phyloP scores from a whole-genome alignment of 495 filamentous ascomycete genomes.

The Penicillium paradoxum region DNA sequence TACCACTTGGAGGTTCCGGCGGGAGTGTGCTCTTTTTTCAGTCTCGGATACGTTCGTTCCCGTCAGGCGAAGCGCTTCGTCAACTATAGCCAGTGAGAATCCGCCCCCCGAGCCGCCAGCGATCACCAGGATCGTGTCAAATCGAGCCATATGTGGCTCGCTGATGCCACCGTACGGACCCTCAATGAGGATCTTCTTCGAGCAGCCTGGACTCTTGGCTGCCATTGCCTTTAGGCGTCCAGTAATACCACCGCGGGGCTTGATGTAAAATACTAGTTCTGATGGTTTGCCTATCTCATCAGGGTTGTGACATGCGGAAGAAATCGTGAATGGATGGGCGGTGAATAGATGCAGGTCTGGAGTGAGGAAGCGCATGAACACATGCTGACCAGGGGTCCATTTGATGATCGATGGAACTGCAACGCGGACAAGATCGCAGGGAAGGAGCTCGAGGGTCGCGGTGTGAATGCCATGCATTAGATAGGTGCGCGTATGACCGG shows the following conservation, averaged over 20 bases:
- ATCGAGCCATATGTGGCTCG: slow-evolving; percentile 16
- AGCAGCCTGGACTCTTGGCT: slow-evolving; percentile 19
- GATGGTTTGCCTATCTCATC: slow-evolving; percentile 19
- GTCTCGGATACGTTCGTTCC: neutral
- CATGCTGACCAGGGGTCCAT: slow-evolving; percentile 49
- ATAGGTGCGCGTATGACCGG: slow-evolving; percentile 40
- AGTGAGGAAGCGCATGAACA: slow-evolving; percentile 45
- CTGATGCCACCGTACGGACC: slow-evolving; percentile 49
- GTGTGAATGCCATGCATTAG: slow-evolving; percentile 43
- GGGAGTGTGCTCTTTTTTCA: slow-evolving; percentile 2
- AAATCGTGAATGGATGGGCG: slow-evolving; percentile 52
- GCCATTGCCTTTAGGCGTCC: slow-evolving; percentile 34
- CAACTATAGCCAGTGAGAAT: slow-evolving; percentile 38
- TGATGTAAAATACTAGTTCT: slow-evolving; percentile 41
- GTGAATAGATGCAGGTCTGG: slow-evolving; percentile 37
- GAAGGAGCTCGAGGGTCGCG: slow-evolving; percentile 39
- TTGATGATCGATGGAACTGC: slow-evolving; percentile 39
- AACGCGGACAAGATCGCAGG: slow-evolving; percentile 40
- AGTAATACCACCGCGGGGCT: slow-evolving; percentile 39
- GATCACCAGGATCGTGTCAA: slow-evolving; percentile 42
- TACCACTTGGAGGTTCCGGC: slow-evolving; percentile 24
- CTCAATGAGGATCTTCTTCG: slow-evolving; percentile 39
- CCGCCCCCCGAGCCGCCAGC: slow-evolving; percentile 54
- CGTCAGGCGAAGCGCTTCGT: slow-evolving; percentile 23
- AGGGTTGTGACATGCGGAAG: slow-evolving; percentile 30